Evolutionary conservation across 345 rosid species (phyloP).

Genomic region (Crucihimalaya himalaica): DNA sequence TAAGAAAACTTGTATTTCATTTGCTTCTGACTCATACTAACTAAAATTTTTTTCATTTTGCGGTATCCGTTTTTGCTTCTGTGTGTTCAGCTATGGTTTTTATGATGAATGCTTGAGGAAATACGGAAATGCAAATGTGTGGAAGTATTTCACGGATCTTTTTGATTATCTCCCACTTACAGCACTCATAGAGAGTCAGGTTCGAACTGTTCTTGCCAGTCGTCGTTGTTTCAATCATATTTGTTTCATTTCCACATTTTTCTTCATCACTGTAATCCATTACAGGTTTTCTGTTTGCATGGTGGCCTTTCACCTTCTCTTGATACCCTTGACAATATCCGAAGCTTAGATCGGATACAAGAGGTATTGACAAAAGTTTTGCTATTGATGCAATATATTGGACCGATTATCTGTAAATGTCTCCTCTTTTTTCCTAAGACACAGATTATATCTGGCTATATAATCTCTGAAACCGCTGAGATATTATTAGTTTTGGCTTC

Average conservation of each 20-base stretch:
- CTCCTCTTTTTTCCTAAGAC: background rate
- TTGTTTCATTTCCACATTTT: background rate
- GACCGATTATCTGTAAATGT: background rate
- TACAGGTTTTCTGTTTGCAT: slow-evolving; percentile 83
- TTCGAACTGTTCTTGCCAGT: slow-evolving; percentile 36
- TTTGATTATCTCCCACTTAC: slow-evolving; percentile 91
- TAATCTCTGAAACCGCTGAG: background rate
- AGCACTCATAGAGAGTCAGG: slow-evolving; percentile 97
- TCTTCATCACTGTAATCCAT: background rate
- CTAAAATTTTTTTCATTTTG: background rate
- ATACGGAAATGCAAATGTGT: slow-evolving; percentile 77
- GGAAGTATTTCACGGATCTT: slow-evolving; percentile 90
- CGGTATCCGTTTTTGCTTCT: background rate
- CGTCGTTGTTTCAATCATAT: background rate
- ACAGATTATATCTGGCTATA: background rate
- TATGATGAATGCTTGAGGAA: slow-evolving; percentile 46
- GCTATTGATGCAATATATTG: background rate
- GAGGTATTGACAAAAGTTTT: slow-evolving; percentile 52
- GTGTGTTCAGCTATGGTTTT: slow-evolving; percentile 40
- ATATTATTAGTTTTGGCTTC: background rate
- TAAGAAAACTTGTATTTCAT: background rate
- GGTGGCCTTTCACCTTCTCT: slow-evolving; percentile 93
- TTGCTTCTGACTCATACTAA: background rate
- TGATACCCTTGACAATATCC: slow-evolving; percentile 87
- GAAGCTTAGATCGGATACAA: slow-evolving; percentile 86